Evolutionary conservation across 2,329 filamentous ascomycete species (phyloP).

Genomic region (Ceratocystis cacaofunesta): DNA sequence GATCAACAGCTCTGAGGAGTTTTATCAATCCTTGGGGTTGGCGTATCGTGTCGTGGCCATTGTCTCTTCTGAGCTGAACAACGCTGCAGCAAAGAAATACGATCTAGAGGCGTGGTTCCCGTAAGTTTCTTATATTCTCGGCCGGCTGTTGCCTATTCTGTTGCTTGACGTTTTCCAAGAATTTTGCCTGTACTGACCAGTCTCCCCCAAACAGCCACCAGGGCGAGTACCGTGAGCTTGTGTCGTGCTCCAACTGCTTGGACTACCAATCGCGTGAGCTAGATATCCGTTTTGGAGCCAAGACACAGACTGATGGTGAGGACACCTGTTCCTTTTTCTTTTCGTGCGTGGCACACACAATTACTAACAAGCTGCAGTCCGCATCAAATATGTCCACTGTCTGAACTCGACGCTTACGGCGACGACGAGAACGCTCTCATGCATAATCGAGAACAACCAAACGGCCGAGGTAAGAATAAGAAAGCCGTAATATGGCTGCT

Average conservation of each 20-base stretch:
- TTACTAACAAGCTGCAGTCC: conserved; percentile 14
- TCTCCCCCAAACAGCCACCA: conserved; percentile 32
- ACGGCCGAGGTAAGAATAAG: conserved; percentile 49
- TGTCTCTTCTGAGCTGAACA: conserved; percentile 90
- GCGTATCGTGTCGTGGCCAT: conserved; percentile 89
- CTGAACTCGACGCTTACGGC: conserved; percentile 83
- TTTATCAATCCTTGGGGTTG: conserved; percentile 78
- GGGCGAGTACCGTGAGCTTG: conserved; percentile 95
- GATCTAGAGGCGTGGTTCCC: conserved; percentile 96
- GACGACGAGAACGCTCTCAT: conserved; percentile 84
- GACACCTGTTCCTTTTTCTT: neutral
- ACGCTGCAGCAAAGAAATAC: conserved; percentile 63
- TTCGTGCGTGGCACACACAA: neutral
- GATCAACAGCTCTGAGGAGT: conserved; percentile 82
- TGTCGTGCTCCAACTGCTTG: conserved; percentile 94
- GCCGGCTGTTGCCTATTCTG: neutral
- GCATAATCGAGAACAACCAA: conserved; percentile 93
- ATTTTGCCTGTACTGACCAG: neutral
- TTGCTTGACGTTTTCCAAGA: neutral
- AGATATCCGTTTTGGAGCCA: conserved; percentile 80
- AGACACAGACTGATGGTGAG: conserved; percentile 63
- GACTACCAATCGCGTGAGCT: conserved; percentile 92
- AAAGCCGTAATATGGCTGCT: neutral
- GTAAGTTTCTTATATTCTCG: conserved; percentile 29
- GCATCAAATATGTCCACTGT: conserved; percentile 90